Evolutionary conservation across 2,329 filamentous ascomycete species (phyloP), one percentile per base, ranked within the genome.

Genomic region (Chrysosphaeria jannelii): DNA sequence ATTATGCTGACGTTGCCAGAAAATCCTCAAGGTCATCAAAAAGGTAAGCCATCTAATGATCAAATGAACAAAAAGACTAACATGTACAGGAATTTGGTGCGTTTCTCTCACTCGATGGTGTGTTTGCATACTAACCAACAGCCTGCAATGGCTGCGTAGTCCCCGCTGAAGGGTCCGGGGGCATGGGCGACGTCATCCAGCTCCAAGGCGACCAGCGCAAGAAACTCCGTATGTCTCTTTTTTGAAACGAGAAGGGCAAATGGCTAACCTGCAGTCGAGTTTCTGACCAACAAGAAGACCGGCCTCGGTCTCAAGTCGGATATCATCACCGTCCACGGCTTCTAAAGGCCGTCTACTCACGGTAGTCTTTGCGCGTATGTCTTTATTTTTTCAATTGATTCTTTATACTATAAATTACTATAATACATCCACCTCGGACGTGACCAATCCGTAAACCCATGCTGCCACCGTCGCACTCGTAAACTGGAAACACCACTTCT

Each of bases 21-120:
- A 91, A 58, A 91, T 97, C 47, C 68, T 97, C 42, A 91, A 91
- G 60, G 79, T 89, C 51, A 90, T 93, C 60, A 93, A 93, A 69
- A 93, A 93, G 66, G 28, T 29, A 22, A 25, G 24, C 23, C 14
- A 7, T n/a, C n/a, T n/a, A n/a, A n/a, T n/a, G n/a, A n/a, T n/a
- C n/a, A n/a, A n/a, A n/a, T n/a, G n/a, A n/a, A n/a, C n/a, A n/a
- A n/a, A n/a, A n/a, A n/a, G n/a, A n/a, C n/a, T n/a, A n/a, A n/a
- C n/a, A n/a, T 14, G 3, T 3, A 10, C 8, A 24, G 23, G 25
- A 27, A 20, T 27, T 27, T 11, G 23, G 23, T 25, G 13, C 16
- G 23, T 19, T 13, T 12, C 14, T 8, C 11, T 5, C 13, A 18
- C n/a, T 7, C 16, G 16, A 7, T 18, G 16, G n/a, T 18, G 16